Evolutionary conservation across 1,284 basidiomycete species (phyloP).

Genomic region (Leccinum pallidistipes): DNA sequence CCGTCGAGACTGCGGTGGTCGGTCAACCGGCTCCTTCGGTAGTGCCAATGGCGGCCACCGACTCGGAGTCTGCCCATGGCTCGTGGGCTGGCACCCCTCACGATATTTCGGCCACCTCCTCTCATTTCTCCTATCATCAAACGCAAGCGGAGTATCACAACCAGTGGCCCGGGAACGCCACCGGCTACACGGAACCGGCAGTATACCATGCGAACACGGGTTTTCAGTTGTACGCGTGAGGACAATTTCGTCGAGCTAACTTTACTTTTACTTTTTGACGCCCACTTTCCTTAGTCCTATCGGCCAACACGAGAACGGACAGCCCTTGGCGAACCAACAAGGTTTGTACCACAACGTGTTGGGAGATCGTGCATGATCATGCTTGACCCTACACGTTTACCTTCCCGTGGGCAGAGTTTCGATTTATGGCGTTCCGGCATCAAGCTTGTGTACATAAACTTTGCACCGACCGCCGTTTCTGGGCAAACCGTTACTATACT

Average conservation of each 20-base stretch:
- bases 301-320: constrained; percentile 11
- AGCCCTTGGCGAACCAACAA: constrained; percentile 8
- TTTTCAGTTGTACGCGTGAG: constrained; percentile 21
- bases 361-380: constrained; percentile 3
- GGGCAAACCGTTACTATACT: constrained; percentile 2
- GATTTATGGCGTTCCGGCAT: neutral
- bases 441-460: constrained; percentile 14
- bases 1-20: constrained; percentile 1
- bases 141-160: constrained; percentile 2
- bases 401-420: constrained; percentile 1
- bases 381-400: constrained; percentile 7
- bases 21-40: constrained; percentile 11
- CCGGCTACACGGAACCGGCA: neutral
- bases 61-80: constrained; percentile 3
- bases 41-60: neutral
- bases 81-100: constrained; percentile 18
- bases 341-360: constrained; percentile 13
- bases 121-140: constrained; percentile 1
- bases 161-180: neutral
- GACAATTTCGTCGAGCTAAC: neutral
- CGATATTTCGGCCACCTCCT: constrained; percentile 2
- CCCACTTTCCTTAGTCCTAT: constrained; percentile 6
- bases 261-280: constrained; percentile 5
- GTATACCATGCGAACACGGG: constrained; percentile 10
- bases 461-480: constrained; percentile 4